Conservation (phyloP, 2,329 filamentous ascomycete genomes). For the Alternaria hordeiaustralica region DNA sequence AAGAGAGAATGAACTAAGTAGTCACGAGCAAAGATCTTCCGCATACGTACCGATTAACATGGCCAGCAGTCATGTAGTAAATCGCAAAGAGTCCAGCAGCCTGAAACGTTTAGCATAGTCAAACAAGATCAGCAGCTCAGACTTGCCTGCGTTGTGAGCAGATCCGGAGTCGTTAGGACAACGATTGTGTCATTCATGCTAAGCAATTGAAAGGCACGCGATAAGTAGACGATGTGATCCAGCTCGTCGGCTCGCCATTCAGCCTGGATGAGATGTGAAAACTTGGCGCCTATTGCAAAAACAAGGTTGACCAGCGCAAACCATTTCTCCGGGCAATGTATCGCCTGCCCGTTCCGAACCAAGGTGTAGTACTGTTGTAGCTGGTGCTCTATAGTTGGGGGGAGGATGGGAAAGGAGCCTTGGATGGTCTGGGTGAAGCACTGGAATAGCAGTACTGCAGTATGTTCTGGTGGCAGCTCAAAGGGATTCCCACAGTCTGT, state of each 20-base stretch:
- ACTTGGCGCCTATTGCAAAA: constrained; percentile 48
- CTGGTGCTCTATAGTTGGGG: constrained; percentile 3
- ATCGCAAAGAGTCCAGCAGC: constrained; percentile 40
- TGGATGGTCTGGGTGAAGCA: constrained; percentile 40
- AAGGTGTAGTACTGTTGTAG: constrained; percentile 14
- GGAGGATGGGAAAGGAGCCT: constrained; percentile 32
- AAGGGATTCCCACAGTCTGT: constrained; percentile 9
- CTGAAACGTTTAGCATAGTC: background rate
- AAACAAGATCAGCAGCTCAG: constrained; percentile 13
- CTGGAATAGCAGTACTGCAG: constrained; percentile 26
- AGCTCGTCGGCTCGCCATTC: constrained; percentile 21
- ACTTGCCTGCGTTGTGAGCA: constrained; percentile 12
- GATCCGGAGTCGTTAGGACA: constrained; percentile 31
- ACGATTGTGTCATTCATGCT: constrained; percentile 26
- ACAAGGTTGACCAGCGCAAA: constrained; percentile 47
- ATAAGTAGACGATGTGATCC: constrained; percentile 44
- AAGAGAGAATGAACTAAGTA: background rate
- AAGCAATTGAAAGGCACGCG: constrained; percentile 22
- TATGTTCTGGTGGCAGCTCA: constrained; percentile 18
- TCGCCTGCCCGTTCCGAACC: background rate
- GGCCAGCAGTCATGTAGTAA: constrained; percentile 45
- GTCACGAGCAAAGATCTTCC: constrained; percentile 1
- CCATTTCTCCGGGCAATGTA: constrained; percentile 29
- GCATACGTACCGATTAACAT: constrained; percentile 28
- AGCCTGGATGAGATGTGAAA: constrained; percentile 35